These are phyloP conservation scores for Solanum hybrid DNA, from an alignment of 305 asterid species.

Conservation along the genomic window DNA sequence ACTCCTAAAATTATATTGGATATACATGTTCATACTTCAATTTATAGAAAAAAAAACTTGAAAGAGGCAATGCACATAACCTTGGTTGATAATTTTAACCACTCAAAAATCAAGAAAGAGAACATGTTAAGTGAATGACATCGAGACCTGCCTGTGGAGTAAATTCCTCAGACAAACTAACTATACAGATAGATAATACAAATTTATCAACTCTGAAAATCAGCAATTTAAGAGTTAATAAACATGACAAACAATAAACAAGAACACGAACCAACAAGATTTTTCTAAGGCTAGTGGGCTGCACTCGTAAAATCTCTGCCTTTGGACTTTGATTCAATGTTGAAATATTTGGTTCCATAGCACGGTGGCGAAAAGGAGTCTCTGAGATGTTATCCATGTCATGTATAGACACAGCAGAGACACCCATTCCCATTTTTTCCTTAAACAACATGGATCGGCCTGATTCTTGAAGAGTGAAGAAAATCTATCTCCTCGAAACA, in stretches of 20 bases:
- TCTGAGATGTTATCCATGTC: no score
- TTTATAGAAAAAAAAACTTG: no score
- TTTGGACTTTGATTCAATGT: neutral
- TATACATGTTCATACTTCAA: no score
- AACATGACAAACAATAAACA: neutral
- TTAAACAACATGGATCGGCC: neutral
- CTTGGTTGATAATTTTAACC: no score
- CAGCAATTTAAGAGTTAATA: neutral
- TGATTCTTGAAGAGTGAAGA: neutral
- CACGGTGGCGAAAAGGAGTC: neutral
- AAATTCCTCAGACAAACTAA: no score
- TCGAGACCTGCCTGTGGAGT: no score
- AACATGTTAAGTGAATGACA: no score
- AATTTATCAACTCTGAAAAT: neutral
- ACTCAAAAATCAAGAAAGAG: no score
- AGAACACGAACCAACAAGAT: neutral
- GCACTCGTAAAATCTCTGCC: neutral
- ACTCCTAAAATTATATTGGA: no score
- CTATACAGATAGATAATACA: neutral
- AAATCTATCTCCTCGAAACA: neutral
- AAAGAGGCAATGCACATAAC: no score
- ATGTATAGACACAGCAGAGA: no score
- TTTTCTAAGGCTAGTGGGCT: neutral
- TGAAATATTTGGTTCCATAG: neutral
- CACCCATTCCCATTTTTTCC: no score